These are phyloP conservation scores for Zoysia matrella DNA, from an alignment of 202 grass and related monocot genomes.

Conservation along the genomic window DNA sequence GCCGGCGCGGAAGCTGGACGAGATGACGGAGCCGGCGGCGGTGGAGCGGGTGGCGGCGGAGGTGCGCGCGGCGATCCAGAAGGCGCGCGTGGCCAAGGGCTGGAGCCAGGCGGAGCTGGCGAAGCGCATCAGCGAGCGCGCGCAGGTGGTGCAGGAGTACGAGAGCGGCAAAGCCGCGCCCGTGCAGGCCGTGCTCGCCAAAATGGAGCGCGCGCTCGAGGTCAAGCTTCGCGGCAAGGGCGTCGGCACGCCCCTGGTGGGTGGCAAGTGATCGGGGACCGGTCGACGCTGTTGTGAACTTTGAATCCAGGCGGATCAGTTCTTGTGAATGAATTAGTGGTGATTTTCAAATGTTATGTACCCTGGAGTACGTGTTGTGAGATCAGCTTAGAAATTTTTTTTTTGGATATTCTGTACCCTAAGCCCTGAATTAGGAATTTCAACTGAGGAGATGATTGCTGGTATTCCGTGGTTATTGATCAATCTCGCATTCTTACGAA, in stretches of 20 bases:
- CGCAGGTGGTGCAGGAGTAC: slow-evolving; percentile 90
- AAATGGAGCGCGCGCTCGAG: slow-evolving; percentile 85
- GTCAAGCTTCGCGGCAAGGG: slow-evolving; percentile 87
- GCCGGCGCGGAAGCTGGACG: slow-evolving; percentile 71
- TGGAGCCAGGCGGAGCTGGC: slow-evolving; percentile 92
- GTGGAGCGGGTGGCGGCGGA: slow-evolving; percentile 67
- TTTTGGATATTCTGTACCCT: too few species aligned
- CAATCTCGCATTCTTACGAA: background rate
- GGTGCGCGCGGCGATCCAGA: slow-evolving; percentile 69
- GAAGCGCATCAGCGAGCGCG: slow-evolving; percentile 76
- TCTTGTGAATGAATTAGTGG: background rate
- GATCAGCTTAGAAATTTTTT: background rate
- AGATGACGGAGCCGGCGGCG: slow-evolving; percentile 71
- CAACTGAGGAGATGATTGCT: background rate
- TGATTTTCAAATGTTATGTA: background rate
- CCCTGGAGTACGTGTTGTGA: background rate
- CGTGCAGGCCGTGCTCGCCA: slow-evolving; percentile 74
- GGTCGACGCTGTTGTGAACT: background rate
- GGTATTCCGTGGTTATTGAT: background rate
- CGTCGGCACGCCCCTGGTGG: slow-evolving; percentile 33
- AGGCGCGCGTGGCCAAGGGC: slow-evolving; percentile 71
- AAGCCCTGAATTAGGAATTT: too few species aligned
- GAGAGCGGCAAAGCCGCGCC: slow-evolving; percentile 81
- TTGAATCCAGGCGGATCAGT: background rate
- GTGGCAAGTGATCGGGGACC: slow-evolving; percentile 29